phyloP scores from a whole-genome alignment of 768 basidiomycete genomes.

The Suillus brevipes region DNA sequence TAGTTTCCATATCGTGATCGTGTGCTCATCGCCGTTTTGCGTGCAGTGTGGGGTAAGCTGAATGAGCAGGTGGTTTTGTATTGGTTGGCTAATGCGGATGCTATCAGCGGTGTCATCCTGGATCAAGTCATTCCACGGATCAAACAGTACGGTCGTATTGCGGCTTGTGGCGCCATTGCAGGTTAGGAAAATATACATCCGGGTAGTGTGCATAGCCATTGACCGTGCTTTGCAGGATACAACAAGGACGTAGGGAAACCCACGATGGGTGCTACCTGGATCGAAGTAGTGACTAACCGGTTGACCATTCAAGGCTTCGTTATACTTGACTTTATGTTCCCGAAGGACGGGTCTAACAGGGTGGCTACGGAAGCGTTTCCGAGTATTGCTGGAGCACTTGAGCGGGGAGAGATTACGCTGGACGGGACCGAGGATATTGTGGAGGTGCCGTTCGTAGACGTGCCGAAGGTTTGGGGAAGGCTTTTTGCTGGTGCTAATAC shows the following conservation, averaged over 20 bases:
- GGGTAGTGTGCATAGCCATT: not conserved
- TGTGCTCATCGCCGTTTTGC: not conserved
- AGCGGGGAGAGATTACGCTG: not conserved
- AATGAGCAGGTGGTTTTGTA: not conserved
- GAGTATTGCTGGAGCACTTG: not conserved
- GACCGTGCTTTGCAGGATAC: not conserved
- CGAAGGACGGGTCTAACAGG: not conserved
- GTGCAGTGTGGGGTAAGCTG: not conserved
- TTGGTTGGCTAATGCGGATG: not conserved
- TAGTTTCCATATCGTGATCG: not conserved
- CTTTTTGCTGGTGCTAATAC: not conserved
- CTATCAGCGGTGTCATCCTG: not conserved
- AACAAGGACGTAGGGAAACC: not conserved
- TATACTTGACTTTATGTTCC: not conserved
- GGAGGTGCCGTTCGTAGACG: not conserved
- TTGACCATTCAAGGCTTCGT: not conserved
- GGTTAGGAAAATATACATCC: not conserved
- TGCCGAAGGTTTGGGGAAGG: not conserved
- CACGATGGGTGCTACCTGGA: not conserved
- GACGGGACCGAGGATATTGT: not conserved
- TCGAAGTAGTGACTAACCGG: not conserved
- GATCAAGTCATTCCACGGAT: not conserved
- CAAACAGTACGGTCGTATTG: not conserved
- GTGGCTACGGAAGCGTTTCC: not conserved
- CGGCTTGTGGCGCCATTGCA: not conserved